These are phyloP conservation scores for Neoscytalidium dimidiatum DNA, from an alignment of 2,329 filamentous ascomycete species.

Conservation along the genomic window DNA sequence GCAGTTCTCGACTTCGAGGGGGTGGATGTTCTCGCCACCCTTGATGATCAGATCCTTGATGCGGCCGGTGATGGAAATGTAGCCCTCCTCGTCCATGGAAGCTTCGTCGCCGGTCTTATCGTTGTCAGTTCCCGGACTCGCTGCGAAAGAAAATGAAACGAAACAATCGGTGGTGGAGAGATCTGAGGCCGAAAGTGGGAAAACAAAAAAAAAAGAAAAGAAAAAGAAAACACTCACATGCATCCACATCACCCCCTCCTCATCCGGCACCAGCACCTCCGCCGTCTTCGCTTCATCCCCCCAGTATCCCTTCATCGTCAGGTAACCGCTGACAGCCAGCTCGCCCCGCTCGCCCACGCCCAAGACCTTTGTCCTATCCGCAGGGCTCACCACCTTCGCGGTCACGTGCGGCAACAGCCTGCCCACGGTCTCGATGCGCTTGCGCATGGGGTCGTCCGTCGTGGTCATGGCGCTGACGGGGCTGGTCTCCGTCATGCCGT, in stretches of 20 bases:
- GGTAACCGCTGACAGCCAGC: constrained; percentile 79
- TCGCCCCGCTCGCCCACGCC: constrained; percentile 72
- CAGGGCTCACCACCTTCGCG: constrained; percentile 74
- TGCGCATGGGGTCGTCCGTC: constrained; percentile 71
- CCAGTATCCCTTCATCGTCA: constrained; percentile 91
- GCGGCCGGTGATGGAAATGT: constrained; percentile 82
- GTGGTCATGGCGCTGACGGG: constrained; percentile 78
- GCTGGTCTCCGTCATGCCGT: constrained; percentile 92
- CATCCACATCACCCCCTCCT: constrained; percentile 74
- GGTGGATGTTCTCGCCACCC: constrained; percentile 94
- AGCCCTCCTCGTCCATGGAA: constrained; percentile 78
- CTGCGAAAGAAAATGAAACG: too few relatives aligned
- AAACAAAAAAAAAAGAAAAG: background rate
- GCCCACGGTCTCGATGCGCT: constrained; percentile 76
- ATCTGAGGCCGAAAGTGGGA: background rate
- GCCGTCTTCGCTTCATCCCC: constrained; percentile 68
- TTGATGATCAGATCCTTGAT: constrained; percentile 97
- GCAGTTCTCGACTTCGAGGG: constrained; percentile 88
- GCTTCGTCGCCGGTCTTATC: constrained; percentile 94
- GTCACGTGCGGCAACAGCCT: constrained; percentile 78
- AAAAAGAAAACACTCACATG: constrained; percentile 44
- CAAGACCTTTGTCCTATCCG: constrained; percentile 61
- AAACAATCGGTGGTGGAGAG: background rate
- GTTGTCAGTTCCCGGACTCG: too few relatives aligned
- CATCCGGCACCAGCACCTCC: constrained; percentile 64